Base-by-base conservation (phyloP, 208 protist genomes). In the Acanthamoeba castellanii region DNA sequence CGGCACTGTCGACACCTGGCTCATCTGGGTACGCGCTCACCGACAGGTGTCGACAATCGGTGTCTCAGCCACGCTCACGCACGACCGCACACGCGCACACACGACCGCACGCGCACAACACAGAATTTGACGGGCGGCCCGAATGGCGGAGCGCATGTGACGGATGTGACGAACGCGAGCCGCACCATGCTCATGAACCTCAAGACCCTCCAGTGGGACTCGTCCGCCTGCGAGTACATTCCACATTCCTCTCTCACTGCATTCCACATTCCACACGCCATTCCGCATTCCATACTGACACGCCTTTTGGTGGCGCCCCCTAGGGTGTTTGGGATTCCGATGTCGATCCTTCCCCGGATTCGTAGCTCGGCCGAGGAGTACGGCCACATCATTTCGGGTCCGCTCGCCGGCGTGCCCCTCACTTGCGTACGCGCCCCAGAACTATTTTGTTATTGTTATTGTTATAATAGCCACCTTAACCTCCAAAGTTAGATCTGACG, bases 161-260 rank as follows among this genome's bases (percentile, higher is more conserved):
- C 99, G 16, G 99, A 99, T 96, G 99, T 99, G 1, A 99, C 98
- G 27, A 99, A 99, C 96, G 99, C 99, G 5, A 98, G 97, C 81
- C 97, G 99, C 50, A 99, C 99, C 25, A 99, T 99, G 96, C 96
- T 99, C 20, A 99, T 99, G 98, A 97, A 99, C 94, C 96, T 99
- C 20, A 30, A 98, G 11, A 98, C 96, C n/a, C 93, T 98, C 34
- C 22, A 98, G 93, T 99, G 99, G 99, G 98, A 99, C 95, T n/a
- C 78, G 1, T 95, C 98, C 20, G 89, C 99, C 1, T 98, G 97
- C 74, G 82, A 85, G 37, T 97, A 72, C 90, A 4, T 32, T 47
- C 72, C 18, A 82, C 32, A 30, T 68, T 82, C 32, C 42, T 3
- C 52, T 14, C 30, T 6, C 45, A 2, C 52, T 0, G 9, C 7